phyloP scores from a whole-genome alignment of 2,329 filamentous ascomycete species.

The Aspergillus udagawae region DNA sequence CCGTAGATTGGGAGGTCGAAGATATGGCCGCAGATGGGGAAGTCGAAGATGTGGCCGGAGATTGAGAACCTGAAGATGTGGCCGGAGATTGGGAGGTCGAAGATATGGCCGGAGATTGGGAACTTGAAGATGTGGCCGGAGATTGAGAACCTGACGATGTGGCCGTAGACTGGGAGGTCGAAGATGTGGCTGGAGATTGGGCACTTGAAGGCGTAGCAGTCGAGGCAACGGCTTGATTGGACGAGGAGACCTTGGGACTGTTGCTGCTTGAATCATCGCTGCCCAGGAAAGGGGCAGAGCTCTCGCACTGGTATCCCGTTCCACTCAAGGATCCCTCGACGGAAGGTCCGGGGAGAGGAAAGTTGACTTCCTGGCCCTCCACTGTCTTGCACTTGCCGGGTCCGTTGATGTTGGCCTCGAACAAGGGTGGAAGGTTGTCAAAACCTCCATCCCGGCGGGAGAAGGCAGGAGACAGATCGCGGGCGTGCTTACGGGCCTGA shows the following conservation, averaged over 20 bases:
- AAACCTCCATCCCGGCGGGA: slow-evolving; percentile 35
- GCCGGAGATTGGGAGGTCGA: too few relatives aligned
- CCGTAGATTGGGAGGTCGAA: neutral
- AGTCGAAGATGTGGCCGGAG: neutral
- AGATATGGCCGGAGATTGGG: too few relatives aligned
- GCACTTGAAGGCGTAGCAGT: neutral
- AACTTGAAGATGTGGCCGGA: too few relatives aligned
- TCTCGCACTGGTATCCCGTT: slow-evolving; percentile 32
- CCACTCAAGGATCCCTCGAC: slow-evolving; percentile 38
- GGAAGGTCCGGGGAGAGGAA: slow-evolving; percentile 62
- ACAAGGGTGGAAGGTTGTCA: slow-evolving; percentile 60
- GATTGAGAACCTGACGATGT: too few relatives aligned
- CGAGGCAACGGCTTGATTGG: neutral
- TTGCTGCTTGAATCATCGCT: neutral
- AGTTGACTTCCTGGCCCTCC: slow-evolving; percentile 57
- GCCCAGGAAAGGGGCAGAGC: slow-evolving; percentile 28
- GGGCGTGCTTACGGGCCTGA: slow-evolving; percentile 9
- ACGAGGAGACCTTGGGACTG: slow-evolving; percentile 2
- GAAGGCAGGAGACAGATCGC: slow-evolving; percentile 5
- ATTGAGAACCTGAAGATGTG: neutral
- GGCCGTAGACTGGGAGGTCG: neutral
- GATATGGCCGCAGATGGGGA: neutral
- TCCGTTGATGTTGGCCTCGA: slow-evolving; percentile 64
- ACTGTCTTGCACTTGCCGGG: slow-evolving; percentile 52
- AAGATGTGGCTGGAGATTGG: neutral